Percentiles rank a stretch among this genome's conserved stretches.
These are phyloP conservation scores for Astragalus membranaceus DNA, from an alignment of 306 rosid genomes.

Conservation along the genomic window DNA sequence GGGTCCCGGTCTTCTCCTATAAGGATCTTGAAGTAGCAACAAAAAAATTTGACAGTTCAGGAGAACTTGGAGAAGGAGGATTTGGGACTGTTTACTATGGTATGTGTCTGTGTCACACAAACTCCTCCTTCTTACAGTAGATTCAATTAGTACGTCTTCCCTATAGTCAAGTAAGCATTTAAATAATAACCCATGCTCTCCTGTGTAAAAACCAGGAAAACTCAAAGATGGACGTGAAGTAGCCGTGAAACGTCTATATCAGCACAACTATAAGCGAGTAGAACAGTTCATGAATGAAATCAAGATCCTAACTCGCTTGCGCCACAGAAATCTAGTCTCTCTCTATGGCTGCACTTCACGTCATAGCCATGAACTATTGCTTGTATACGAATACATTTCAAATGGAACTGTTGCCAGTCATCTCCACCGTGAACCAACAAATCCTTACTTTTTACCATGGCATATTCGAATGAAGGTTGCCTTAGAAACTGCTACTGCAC, in stretches of 20 bases:
- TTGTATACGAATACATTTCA: slow-evolving; percentile 59
- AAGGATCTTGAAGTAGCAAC: slow-evolving; percentile 54
- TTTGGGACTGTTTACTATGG: slow-evolving; percentile 37
- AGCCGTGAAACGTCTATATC: slow-evolving; percentile 48
- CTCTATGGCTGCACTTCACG: slow-evolving; percentile 64
- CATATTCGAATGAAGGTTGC: slow-evolving; percentile 49
- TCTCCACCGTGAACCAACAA: slow-evolving; percentile 29
- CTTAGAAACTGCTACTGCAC: slow-evolving; percentile 51
- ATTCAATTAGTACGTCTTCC: background rate
- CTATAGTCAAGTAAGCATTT: no score
- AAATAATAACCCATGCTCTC: background rate
- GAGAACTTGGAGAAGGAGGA: slow-evolving; percentile 56
- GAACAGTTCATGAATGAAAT: slow-evolving; percentile 63
- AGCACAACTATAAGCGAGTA: slow-evolving; percentile 37
- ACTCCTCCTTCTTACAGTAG: background rate
- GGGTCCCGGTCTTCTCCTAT: slow-evolving; percentile 31
- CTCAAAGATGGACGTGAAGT: slow-evolving; percentile 69
- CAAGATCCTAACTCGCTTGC: slow-evolving; percentile 47
- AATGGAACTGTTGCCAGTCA: slow-evolving; percentile 59
- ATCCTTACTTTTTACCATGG: slow-evolving; percentile 32
- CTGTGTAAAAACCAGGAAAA: slow-evolving; percentile 28
- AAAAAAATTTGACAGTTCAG: slow-evolving; percentile 42
- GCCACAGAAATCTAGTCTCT: slow-evolving; percentile 49
- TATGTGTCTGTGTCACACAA: background rate
- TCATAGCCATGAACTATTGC: slow-evolving; percentile 43